phyloP scores from a whole-genome alignment of 2,329 filamentous ascomycete species.

The Drechslerella dactyloides region DNA sequence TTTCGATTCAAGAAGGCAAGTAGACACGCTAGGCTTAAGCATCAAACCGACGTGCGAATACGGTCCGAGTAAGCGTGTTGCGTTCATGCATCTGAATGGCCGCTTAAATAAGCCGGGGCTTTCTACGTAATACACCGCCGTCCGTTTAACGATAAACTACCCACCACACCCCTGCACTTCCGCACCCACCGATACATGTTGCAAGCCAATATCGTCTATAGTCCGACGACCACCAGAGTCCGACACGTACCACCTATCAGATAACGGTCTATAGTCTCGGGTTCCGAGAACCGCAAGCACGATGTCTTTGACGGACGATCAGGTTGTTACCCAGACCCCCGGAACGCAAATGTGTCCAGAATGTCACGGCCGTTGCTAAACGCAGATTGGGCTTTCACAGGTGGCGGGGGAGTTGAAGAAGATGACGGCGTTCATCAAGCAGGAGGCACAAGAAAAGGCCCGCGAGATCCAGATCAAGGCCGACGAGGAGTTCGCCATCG shows the following conservation, averaged over 20 bases:
- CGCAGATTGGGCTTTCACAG: constrained; percentile 61
- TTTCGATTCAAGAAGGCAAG: no score
- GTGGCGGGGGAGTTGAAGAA: constrained; percentile 98
- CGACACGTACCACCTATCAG: neutral
- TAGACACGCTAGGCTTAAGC: no score
- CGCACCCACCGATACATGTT: neutral
- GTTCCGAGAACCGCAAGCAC: neutral
- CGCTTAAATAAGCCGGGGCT: neutral
- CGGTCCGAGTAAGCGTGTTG: no score
- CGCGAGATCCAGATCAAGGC: constrained; percentile 98
- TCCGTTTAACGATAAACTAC: neutral
- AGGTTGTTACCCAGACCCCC: constrained; percentile 12
- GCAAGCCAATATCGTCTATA: constrained; percentile 1
- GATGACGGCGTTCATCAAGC: constrained; percentile 99
- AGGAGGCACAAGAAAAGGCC: constrained; percentile 96
- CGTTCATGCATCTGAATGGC: neutral
- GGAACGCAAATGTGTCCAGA: neutral
- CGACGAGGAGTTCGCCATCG: constrained; percentile 98
- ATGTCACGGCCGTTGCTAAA: constrained; percentile 53
- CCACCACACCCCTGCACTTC: neutral
- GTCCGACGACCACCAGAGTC: constrained; percentile 10
- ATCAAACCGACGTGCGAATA: neutral
- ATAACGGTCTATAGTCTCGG: neutral
- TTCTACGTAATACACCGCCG: neutral
- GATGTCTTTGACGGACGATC: constrained; percentile 44